Evolutionary conservation across 2,329 filamentous ascomycete species (phyloP).

Genomic region (Ophiosphaerella narmari): DNA sequence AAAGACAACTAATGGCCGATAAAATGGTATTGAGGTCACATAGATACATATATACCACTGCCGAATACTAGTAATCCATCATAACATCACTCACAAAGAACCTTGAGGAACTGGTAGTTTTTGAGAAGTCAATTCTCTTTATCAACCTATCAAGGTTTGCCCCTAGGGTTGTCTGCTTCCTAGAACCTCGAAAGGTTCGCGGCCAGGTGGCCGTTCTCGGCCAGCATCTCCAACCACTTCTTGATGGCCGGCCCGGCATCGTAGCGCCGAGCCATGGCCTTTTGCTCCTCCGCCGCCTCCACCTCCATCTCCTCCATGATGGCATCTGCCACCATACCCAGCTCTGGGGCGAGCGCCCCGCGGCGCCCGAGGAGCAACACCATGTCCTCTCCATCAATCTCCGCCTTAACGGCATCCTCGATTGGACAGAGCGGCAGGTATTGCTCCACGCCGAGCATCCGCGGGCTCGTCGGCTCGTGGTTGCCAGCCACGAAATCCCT

Average conservation of each 20-base stretch:
- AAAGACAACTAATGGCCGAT: too few relatives aligned
- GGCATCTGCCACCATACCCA: conserved; percentile 35
- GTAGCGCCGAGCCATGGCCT: conserved; percentile 61
- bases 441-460: conserved; percentile 22
- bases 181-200: conserved; percentile 31
- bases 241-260: conserved; percentile 74
- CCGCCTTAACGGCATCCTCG: conserved; percentile 7
- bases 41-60: too few relatives aligned
- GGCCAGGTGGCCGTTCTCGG: conserved; percentile 65
- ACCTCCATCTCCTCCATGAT: conserved; percentile 56
- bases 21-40: too few relatives aligned
- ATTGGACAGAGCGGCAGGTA: conserved; percentile 18
- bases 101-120: too few relatives aligned
- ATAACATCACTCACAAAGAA: too few relatives aligned
- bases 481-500: conserved; percentile 40
- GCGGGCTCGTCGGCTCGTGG: conserved; percentile 21
- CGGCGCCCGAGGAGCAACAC: conserved; percentile 26
- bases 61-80: too few relatives aligned
- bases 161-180: not conserved
- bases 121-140: too few relatives aligned
- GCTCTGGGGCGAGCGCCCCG: conserved; percentile 12
- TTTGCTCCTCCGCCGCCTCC: conserved; percentile 56
- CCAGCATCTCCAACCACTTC: conserved; percentile 70
- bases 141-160: too few relatives aligned
- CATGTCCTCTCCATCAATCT: conserved; percentile 26